These are phyloP conservation scores for Neofusicoccum umdonicola DNA, from an alignment of 2,329 filamentous ascomycete species.

Conservation along the genomic window DNA sequence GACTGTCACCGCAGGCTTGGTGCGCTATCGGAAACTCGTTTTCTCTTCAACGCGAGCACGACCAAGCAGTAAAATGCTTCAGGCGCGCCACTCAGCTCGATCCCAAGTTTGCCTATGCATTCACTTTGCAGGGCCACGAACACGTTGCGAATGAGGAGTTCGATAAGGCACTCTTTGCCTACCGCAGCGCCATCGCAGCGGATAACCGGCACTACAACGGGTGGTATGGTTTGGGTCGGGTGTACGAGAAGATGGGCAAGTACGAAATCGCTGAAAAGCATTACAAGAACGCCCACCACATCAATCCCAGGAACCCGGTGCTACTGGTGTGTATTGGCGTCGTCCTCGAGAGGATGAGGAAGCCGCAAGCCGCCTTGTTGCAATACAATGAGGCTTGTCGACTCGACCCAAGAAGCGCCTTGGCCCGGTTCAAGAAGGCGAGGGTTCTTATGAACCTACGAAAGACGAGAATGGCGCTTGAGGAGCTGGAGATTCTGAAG, in stretches of 20 bases:
- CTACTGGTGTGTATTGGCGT: slow-evolving; percentile 89
- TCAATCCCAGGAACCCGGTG: slow-evolving; percentile 93
- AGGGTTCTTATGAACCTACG: slow-evolving; percentile 76
- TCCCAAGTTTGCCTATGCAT: slow-evolving; percentile 89
- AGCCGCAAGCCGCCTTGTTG: slow-evolving; percentile 71
- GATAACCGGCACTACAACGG: slow-evolving; percentile 94
- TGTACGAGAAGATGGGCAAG: slow-evolving; percentile 87
- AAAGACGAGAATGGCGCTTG: slow-evolving; percentile 67
- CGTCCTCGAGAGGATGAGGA: slow-evolving; percentile 81
- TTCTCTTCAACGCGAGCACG: slow-evolving; percentile 87
- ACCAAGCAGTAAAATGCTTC: slow-evolving; percentile 92
- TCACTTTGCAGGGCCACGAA: slow-evolving; percentile 93
- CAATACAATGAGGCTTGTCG: slow-evolving; percentile 82
- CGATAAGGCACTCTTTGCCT: slow-evolving; percentile 86
- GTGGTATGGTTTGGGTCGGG: slow-evolving; percentile 84
- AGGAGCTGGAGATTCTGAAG: slow-evolving; percentile 83
- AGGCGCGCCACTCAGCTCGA: slow-evolving; percentile 89
- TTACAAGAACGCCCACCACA: slow-evolving; percentile 80
- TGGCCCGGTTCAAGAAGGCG: slow-evolving; percentile 91
- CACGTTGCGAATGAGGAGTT: slow-evolving; percentile 96
- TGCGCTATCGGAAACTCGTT: slow-evolving; percentile 93
- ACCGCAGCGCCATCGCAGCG: slow-evolving; percentile 79
- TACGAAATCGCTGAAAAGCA: slow-evolving; percentile 89
- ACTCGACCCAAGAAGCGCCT: slow-evolving; percentile 74
- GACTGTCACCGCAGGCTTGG: slow-evolving; percentile 92